Evolutionary conservation across 2,329 filamentous ascomycete species (phyloP), one percentile per base, ranked within the genome.

Genomic region (Basipetospora chlamydospora): DNA sequence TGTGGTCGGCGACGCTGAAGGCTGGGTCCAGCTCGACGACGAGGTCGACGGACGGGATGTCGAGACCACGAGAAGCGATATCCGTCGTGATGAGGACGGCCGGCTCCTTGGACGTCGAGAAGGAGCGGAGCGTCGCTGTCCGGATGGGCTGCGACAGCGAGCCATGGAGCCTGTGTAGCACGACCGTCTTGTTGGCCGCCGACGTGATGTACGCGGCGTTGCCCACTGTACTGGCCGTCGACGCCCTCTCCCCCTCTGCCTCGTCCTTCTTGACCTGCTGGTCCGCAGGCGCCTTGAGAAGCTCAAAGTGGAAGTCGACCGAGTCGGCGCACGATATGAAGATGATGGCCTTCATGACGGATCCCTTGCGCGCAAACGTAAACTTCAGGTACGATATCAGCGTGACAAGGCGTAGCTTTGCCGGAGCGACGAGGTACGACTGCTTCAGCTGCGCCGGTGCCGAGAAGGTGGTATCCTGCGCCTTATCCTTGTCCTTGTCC

Each of bases 301-400:
- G 62, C 42, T 92, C 81, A 53, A 86, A 96, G 55, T 96, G 88
- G 49, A 95, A 98, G 53, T 98, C 86, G 41, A 96, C 90, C 1
- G 85, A 90, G 54, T 98, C 90, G 15, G 90, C 87, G 50, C 90
- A 98, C 9, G 88, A 94, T 33, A 98, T 82, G 60, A 98, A 98
- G 25, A 98, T 69, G 42, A 98, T 95, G 16, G 81, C 83, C 57
- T 98, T 96, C 83, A 93, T 95, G 13, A 93, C 82, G 2, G 84
- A 85, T 0, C 86, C 88, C 55, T 81, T 83, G 13, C 87, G 73
- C 39, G 84, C 78, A 55, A 98, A 96, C 0, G 86, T 77, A 13
- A 85, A 77, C 53, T 88, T 92, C 39, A 98, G 64, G 22, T 87
- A 72, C 1, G 84, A 80, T 18, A 86, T 76, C 15, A 98, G 67